Evolutionary conservation across 495 filamentous ascomycete species (phyloP).

Genomic region (Echria macrotheca): DNA sequence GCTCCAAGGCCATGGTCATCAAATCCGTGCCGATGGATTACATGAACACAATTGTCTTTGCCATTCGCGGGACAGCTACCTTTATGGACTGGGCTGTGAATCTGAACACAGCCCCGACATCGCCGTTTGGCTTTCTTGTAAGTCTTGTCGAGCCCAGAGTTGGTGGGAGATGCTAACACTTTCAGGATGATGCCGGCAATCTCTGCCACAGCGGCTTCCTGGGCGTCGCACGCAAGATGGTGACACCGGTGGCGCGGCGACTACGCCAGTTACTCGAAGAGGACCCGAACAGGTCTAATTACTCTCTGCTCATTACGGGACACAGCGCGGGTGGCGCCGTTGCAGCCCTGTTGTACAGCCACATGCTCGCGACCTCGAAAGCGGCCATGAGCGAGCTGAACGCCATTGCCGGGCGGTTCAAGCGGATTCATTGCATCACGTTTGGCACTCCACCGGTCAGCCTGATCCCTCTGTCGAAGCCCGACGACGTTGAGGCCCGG

Average conservation of each 20-base stretch:
- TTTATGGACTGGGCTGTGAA: slow-evolving; percentile 86
- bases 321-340: slow-evolving; percentile 82
- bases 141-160: slow-evolving; percentile 5
- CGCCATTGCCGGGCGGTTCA: slow-evolving; percentile 61
- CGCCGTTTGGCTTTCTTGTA: slow-evolving; percentile 60
- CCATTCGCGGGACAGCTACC: slow-evolving; percentile 70
- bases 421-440: slow-evolving; percentile 71
- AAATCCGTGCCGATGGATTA: slow-evolving; percentile 70
- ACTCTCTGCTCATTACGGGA: slow-evolving; percentile 73
- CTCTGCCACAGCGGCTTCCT: slow-evolving; percentile 75
- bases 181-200: slow-evolving; percentile 65
- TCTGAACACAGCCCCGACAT: slow-evolving; percentile 56
- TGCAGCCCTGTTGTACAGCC: slow-evolving; percentile 67
- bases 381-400: slow-evolving; percentile 59
- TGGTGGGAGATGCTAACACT: slow-evolving; percentile 12
- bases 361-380: slow-evolving; percentile 60
- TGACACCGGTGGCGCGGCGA: slow-evolving; percentile 61
- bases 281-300: slow-evolving; percentile 57
- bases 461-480: slow-evolving; percentile 59
- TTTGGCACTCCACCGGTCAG: slow-evolving; percentile 77
- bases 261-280: slow-evolving; percentile 63
- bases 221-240: slow-evolving; percentile 67
- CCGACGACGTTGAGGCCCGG: slow-evolving; percentile 27
- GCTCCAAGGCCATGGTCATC: slow-evolving; percentile 80
- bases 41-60: slow-evolving; percentile 71